Evolutionary conservation across 106 monocot genomes (phyloP).

Genomic region (Cymbidium sinense): DNA sequence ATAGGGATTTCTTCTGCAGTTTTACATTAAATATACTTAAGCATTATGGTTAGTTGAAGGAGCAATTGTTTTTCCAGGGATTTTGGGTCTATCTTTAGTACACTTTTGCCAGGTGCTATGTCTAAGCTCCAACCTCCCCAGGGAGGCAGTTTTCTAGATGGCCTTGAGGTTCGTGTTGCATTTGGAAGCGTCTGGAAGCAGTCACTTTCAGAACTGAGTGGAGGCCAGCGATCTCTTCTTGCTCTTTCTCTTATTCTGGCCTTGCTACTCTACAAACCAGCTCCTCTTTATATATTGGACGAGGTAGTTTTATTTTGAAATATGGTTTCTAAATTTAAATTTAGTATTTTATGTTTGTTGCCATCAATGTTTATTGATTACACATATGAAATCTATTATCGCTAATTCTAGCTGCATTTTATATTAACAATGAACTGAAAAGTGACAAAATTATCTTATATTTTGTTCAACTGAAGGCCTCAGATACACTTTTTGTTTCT

Average conservation of each 20-base stretch:
- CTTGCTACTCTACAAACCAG: constrained; percentile 95
- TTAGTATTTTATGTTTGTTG: background rate
- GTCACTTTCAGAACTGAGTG: constrained; percentile 93
- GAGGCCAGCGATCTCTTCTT: constrained; percentile 95
- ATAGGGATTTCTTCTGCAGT: background rate
- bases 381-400: no score
- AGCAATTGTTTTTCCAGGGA: constrained; percentile 52
- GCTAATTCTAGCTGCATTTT: no score
- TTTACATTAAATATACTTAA: background rate
- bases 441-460: no score
- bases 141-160: constrained; percentile 79
- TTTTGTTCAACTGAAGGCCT: no score
- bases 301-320: constrained; percentile 46
- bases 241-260: constrained; percentile 96
- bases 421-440: no score
- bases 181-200: constrained; percentile 99
- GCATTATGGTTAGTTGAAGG: background rate
- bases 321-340: background rate
- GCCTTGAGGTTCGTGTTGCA: constrained; percentile 98
- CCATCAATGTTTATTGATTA: background rate
- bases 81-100: constrained; percentile 97
- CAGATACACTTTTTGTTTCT: no score
- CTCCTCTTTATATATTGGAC: constrained; percentile 97
- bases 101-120: constrained; percentile 92
- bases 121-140: constrained; percentile 93